Percentiles rank a stretch among this genome's conserved stretches.
Evolutionary conservation across 2,329 filamentous ascomycete genomes (phyloP).

Genomic region (Ilyonectria robusta): DNA sequence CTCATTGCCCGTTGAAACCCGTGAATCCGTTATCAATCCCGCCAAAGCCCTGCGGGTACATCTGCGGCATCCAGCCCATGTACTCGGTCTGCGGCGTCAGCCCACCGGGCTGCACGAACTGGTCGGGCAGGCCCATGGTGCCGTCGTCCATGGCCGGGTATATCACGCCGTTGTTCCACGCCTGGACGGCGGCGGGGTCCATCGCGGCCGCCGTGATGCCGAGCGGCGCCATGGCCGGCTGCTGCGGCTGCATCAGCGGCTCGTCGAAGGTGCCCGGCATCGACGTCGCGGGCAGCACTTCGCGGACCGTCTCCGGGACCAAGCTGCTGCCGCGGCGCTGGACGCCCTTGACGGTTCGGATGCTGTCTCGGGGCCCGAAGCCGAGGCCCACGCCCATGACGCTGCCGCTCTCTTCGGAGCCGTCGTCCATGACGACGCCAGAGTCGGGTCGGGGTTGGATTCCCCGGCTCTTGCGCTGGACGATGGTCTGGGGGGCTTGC

Average conservation of each 20-base stretch:
- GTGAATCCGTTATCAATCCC: slow-evolving; percentile 41
- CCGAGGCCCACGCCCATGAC: slow-evolving; percentile 38
- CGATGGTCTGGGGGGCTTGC: slow-evolving; percentile 36
- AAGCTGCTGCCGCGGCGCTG: slow-evolving; percentile 44
- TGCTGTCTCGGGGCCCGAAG: slow-evolving; percentile 50
- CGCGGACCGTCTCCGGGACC: slow-evolving; percentile 41
- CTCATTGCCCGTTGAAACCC: slow-evolving; percentile 45
- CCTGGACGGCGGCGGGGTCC: slow-evolving; percentile 44
- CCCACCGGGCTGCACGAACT: slow-evolving; percentile 39
- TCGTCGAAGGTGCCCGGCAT: slow-evolving; percentile 37
- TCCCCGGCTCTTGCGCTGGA: slow-evolving; percentile 44
- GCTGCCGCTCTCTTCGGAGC: slow-evolving; percentile 56
- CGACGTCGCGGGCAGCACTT: slow-evolving; percentile 33
- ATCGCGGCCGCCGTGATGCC: slow-evolving; percentile 28
- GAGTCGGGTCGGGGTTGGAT: slow-evolving; percentile 54
- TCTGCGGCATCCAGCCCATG: slow-evolving; percentile 40
- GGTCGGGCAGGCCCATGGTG: slow-evolving; percentile 40
- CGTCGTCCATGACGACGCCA: slow-evolving; percentile 57
- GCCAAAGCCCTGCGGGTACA: slow-evolving; percentile 47
- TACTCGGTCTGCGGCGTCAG: slow-evolving; percentile 48
- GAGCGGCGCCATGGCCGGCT: slow-evolving; percentile 40
- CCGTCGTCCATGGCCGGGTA: slow-evolving; percentile 40
- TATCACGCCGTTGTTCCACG: slow-evolving; percentile 49
- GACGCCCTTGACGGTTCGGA: slow-evolving; percentile 46
- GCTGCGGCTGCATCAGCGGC: slow-evolving; percentile 37